phyloP scores from a whole-genome alignment of 1,284 basidiomycete species.

The Naganishia albida region DNA sequence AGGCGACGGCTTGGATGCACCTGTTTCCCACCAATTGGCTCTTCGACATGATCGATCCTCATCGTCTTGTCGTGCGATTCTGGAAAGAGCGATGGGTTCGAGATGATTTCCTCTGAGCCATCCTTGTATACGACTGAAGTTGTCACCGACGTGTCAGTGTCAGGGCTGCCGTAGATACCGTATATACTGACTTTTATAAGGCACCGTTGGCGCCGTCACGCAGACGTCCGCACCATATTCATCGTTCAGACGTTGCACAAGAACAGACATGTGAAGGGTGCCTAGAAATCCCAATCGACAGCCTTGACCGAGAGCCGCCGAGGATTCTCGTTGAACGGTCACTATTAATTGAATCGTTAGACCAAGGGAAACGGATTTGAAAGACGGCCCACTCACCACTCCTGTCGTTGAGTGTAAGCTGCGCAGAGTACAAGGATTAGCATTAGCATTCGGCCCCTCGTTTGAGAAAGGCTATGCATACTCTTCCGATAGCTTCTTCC shows the following conservation, averaged over 20 bases:
- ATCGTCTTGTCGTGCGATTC: constrained; percentile 67
- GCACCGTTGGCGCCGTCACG: constrained; percentile 89
- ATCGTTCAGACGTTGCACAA: constrained; percentile 89
- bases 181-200: constrained; percentile 70
- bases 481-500: constrained; percentile 91
- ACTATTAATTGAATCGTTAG: constrained; percentile 60
- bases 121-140: constrained; percentile 70
- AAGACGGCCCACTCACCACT: constrained; percentile 41
- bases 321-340: constrained; percentile 87
- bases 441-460: too few species aligned
- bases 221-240: constrained; percentile 90
- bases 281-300: constrained; percentile 94
- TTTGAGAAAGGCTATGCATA: constrained; percentile 53
- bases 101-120: constrained; percentile 66
- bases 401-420: constrained; percentile 49
- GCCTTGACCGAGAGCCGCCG: constrained; percentile 91
- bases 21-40: constrained; percentile 63
- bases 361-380: neutral
- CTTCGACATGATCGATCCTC: constrained; percentile 73
- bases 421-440: neutral
- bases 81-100: constrained; percentile 91
- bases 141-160: constrained; percentile 5
- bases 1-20: neutral
- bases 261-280: constrained; percentile 90
- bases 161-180: neutral